phyloP scores from a whole-genome alignment of 768 basidiomycete species.

The Agaricus blazei region DNA sequence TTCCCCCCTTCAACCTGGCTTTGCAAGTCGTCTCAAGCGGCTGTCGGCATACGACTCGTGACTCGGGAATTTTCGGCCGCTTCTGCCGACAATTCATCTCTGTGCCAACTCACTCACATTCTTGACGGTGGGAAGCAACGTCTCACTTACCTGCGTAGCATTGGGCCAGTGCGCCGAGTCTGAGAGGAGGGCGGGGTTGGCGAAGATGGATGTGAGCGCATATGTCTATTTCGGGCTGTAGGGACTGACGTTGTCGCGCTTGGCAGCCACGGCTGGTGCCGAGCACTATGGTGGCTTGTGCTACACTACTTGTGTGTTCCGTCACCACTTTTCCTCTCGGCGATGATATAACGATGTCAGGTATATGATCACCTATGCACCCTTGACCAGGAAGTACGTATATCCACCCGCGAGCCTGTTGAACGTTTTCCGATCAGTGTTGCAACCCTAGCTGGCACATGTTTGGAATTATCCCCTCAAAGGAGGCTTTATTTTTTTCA shows the following conservation, averaged over 20 bases:
- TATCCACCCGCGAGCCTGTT: too few relatives aligned
- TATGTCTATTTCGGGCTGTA: too few relatives aligned
- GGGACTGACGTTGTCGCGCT: too few relatives aligned
- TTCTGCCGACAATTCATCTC: not conserved
- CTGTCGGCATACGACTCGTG: too few relatives aligned
- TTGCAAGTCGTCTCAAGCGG: too few relatives aligned
- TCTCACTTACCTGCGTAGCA: too few relatives aligned
- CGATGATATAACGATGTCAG: slow-evolving; percentile 12
- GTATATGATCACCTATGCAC: slow-evolving; percentile 32
- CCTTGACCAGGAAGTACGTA: slow-evolving; percentile 27
- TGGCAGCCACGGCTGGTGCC: slow-evolving; percentile 19
- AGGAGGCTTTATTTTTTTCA: slow-evolving; percentile 27
- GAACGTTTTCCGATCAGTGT: too few relatives aligned
- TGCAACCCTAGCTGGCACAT: not conserved
- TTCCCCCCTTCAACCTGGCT: too few relatives aligned
- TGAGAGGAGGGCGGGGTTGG: too few relatives aligned
- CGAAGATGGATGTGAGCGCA: too few relatives aligned
- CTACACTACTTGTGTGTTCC: slow-evolving; percentile 19
- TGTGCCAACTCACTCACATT: not conserved
- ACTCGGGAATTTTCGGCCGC: not conserved
- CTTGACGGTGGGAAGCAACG: not conserved
- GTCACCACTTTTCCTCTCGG: not conserved
- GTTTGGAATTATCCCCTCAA: slow-evolving; percentile 15
- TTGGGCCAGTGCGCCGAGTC: not conserved
- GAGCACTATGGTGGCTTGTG: slow-evolving; percentile 21